Conservation (phyloP, 768 basidiomycete species). For the Lyophyllum atratum region DNA sequence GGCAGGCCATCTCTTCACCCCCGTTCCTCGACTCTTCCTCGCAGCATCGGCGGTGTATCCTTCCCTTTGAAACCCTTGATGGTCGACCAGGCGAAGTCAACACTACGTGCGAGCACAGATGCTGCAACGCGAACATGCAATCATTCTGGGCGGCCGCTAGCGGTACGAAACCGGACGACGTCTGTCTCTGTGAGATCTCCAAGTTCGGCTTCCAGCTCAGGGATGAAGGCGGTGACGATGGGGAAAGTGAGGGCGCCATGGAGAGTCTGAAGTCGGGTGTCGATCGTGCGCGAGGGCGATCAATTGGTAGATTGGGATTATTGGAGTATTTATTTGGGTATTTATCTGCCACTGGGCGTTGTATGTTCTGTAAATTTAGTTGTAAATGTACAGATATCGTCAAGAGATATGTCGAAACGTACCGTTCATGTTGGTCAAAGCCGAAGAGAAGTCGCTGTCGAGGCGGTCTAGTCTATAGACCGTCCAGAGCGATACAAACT, state of each 20-base stretch:
- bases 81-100: conserved; percentile 5
- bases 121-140: conserved; percentile 11
- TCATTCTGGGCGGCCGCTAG: conserved; percentile 14
- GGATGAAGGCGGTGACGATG: neutral
- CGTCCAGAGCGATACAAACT: too few species aligned
- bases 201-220: neutral
- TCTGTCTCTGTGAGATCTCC: conserved; percentile 8
- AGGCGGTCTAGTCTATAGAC: too few species aligned
- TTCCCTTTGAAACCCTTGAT: neutral
- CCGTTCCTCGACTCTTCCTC: conserved; percentile 1
- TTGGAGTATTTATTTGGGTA: conserved; percentile 16
- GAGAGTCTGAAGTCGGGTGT: conserved; percentile 6
- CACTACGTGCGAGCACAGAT: neutral
- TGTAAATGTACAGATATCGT: too few species aligned
- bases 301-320: neutral
- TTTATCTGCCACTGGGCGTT: too few species aligned
- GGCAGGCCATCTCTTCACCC: neutral
- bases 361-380: too few species aligned
- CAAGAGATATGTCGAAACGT: too few species aligned
- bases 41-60: neutral
- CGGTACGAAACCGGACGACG: conserved; percentile 15
- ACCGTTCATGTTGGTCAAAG: too few species aligned
- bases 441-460: too few species aligned
- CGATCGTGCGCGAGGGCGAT: neutral
- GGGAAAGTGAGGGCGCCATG: conserved; percentile 18